Evolutionary conservation across 1,284 basidiomycete genomes (phyloP), one percentile per base, ranked within the genome.

Genomic region (Papiliotrema nemorosa): DNA sequence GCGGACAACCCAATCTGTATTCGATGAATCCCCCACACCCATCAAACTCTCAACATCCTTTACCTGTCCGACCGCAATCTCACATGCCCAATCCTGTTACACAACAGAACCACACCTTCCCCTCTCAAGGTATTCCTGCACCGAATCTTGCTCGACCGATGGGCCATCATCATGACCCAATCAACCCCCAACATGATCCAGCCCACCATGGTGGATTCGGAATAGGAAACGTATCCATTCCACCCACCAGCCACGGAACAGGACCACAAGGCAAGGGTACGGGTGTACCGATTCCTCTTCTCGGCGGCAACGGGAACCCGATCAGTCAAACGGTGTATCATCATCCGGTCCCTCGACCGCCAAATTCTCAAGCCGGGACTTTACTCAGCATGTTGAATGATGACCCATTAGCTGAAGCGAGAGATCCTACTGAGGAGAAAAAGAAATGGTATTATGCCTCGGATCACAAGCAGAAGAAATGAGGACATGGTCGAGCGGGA

Each of bases 351-450:
- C 58, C 58, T 22, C 41, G 58, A 39, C 57, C 53, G 18, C 53
- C 53, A 2, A 49, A 37, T 33, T 50, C 50, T 21, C 40, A 48
- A 10, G 49, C 55, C 21, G 47, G 47, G n/a, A 43, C 44, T 4
- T 13, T 60, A 46, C 42, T 60, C 47, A 53, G 54, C 34, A 57
- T 57, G 55, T 45, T 59, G 29, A 59, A 59, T 40, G 53, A 47
- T 31, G 29, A 14, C 7, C 29, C 29, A 31, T 31, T 7, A 14
- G 14, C 29, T 14, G 29, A 31, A 31, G 7, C 29, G 29, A 31
- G 9, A 31, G 14, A 31, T 31, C 29, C 14, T 31, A 7, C 14
- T 31, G 29, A 14, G 9, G 29, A 31, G 14, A 31, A 31, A 31
- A 31, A 31, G 7, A 14, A 31, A 7, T 31, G 29, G 29, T n/a